phyloP scores from a whole-genome alignment of 2,329 filamentous ascomycete genomes.

The Byssochlamys sp. region DNA sequence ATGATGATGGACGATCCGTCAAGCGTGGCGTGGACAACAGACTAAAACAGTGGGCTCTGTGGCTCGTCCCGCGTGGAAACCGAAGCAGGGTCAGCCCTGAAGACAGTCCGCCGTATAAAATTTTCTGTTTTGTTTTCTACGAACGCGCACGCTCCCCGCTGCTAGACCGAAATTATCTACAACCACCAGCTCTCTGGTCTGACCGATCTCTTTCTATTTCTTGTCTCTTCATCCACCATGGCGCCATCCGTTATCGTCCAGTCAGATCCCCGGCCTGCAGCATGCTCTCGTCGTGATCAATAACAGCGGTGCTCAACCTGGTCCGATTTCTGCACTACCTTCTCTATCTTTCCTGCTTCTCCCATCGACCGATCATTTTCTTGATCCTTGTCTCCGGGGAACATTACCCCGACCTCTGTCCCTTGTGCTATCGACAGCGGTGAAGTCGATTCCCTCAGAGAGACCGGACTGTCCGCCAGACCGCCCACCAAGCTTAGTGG shows the following conservation, averaged over 20 bases:
- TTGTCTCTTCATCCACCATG: constrained; percentile 7
- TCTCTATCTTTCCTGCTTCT: constrained; percentile 8
- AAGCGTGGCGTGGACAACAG: background rate
- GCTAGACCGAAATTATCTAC: background rate
- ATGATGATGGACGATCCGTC: background rate
- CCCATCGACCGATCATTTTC: background rate
- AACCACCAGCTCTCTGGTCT: constrained; percentile 7
- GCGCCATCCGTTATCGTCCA: constrained; percentile 11
- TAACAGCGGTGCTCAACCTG: constrained; percentile 11
- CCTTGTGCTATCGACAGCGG: background rate
- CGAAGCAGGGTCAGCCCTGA: background rate
- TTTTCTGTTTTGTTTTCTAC: background rate
- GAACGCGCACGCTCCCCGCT: background rate
- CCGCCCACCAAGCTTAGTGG: background rate
- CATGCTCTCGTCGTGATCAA: constrained; percentile 13
- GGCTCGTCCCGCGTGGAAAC: background rate
- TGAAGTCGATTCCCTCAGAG: background rate
- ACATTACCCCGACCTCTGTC: background rate
- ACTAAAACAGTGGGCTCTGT: background rate
- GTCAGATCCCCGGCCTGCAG: constrained; percentile 12
- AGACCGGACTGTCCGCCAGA: background rate
- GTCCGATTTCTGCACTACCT: constrained; percentile 6
- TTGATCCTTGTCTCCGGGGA: background rate
- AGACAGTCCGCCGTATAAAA: background rate
- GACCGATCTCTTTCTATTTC: constrained; percentile 4